phyloP scores from a whole-genome alignment of 176 grass and related monocot genomes.

The Zea luxurians region DNA sequence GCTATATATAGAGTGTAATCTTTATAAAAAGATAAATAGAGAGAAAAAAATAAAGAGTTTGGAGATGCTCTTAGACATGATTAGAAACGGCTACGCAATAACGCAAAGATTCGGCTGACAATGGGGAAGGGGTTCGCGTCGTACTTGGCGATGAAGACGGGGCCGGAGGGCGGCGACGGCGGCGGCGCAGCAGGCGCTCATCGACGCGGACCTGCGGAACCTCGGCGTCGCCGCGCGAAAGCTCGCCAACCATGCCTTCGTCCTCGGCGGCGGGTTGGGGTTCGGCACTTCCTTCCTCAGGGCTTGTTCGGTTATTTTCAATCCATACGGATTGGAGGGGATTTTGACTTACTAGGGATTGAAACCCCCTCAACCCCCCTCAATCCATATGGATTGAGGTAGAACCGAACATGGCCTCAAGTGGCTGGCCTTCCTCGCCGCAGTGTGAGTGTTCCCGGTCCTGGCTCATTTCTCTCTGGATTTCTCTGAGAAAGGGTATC shows the following conservation, averaged over 20 bases:
- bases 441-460: conserved; percentile 50
- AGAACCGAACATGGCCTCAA: no score
- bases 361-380: no score
- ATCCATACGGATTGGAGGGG: no score
- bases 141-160: conserved; percentile 59
- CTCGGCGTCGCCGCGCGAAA: conserved; percentile 59
- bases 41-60: no score
- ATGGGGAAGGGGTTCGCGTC: conserved; percentile 39
- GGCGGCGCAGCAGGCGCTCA: conserved; percentile 43
- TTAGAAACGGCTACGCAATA: no score
- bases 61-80: no score
- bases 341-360: no score
- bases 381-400: no score
- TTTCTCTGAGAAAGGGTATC: neutral
- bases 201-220: conserved; percentile 84
- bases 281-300: conserved; percentile 64
- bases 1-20: no score
- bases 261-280: conserved; percentile 60
- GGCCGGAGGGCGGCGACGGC: conserved; percentile 39
- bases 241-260: conserved; percentile 71
- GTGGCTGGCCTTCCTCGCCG: conserved; percentile 75
- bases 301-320: no score
- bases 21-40: no score
- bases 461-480: neutral
- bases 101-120: no score